Percentiles rank a stretch among this genome's conserved stretches.
phyloP scores from a whole-genome alignment of 2,329 filamentous ascomycete species.

The Fusarium siculi region DNA sequence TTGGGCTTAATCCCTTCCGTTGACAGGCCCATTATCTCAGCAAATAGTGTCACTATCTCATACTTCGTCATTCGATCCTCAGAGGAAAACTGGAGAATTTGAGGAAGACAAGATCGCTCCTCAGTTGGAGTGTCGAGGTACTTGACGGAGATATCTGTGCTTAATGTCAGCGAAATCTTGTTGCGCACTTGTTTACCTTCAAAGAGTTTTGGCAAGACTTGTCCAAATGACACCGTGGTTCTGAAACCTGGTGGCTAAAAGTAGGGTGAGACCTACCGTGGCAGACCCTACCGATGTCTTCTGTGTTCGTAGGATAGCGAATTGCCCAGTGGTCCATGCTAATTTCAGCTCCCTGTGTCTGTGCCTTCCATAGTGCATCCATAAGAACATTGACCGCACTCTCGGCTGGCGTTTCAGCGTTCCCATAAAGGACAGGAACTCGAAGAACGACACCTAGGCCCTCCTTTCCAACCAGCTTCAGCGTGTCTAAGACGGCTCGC shows the following conservation, averaged over 20 bases:
- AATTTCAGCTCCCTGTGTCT: constrained; percentile 69
- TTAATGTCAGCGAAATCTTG: background rate
- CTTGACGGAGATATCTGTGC: constrained; percentile 73
- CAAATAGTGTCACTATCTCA: constrained; percentile 83
- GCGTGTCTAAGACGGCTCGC: constrained; percentile 72
- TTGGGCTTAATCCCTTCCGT: constrained; percentile 75
- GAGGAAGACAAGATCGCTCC: constrained; percentile 67
- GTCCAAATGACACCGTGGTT: background rate
- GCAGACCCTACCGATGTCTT: constrained; percentile 84
- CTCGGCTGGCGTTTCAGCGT: constrained; percentile 75
- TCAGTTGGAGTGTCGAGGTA: constrained; percentile 66
- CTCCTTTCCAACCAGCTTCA: constrained; percentile 56
- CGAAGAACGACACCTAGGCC: constrained; percentile 76
- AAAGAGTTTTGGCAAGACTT: background rate
- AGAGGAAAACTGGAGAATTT: constrained; percentile 84
- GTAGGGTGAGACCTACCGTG: constrained; percentile 60
- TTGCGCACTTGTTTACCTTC: background rate
- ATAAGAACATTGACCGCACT: constrained; percentile 87
- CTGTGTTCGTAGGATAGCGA: constrained; percentile 88
- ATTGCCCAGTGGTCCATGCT: constrained; percentile 89
- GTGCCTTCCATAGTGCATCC: constrained; percentile 78
- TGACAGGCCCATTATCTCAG: constrained; percentile 80
- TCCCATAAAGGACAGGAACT: constrained; percentile 86
- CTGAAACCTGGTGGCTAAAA: constrained; percentile 17
- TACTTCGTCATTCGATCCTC: constrained; percentile 91